Conservation (phyloP, 352 stramenopile genomes). For the Pythium vanterpoolii region DNA sequence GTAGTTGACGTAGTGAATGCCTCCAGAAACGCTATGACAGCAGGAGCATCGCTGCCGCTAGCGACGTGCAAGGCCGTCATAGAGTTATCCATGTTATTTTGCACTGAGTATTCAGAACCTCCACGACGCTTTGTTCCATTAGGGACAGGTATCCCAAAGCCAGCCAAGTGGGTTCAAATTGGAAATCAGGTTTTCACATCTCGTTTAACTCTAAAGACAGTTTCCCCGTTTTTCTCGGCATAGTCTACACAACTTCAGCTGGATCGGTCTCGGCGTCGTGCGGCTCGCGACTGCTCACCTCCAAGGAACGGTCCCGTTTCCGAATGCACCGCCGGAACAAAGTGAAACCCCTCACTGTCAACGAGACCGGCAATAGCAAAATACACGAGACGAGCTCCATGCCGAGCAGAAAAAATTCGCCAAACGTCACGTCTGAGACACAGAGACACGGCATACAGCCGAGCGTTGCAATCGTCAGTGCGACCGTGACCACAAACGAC, state of each 20-base stretch:
- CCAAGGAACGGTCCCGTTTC: background rate
- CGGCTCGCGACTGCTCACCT: background rate
- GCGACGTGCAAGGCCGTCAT: background rate
- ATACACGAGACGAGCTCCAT: slow-evolving; percentile 13
- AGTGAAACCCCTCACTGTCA: background rate
- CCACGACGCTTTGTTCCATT: background rate
- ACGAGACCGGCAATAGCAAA: background rate
- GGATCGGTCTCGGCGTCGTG: background rate
- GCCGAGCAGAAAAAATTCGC: background rate
- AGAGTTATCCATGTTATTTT: slow-evolving; percentile 1
- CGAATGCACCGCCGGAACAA: background rate
- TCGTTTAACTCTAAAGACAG: background rate
- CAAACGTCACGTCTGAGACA: slow-evolving; percentile 10
- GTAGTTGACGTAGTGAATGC: background rate
- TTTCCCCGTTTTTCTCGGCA: background rate
- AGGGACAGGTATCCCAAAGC: background rate
- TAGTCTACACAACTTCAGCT: background rate
- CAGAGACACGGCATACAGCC: slow-evolving; percentile 16
- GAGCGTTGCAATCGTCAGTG: slow-evolving; percentile 8
- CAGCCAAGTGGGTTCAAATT: no score
- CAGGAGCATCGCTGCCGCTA: background rate
- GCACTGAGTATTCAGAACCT: background rate
- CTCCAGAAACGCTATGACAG: slow-evolving; percentile 6
- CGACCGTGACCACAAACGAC: slow-evolving; percentile 6
- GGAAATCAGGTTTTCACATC: background rate